These are phyloP conservation scores for Eucalyptus cloeziana DNA, from an alignment of 345 rosid species.

Conservation along the genomic window DNA sequence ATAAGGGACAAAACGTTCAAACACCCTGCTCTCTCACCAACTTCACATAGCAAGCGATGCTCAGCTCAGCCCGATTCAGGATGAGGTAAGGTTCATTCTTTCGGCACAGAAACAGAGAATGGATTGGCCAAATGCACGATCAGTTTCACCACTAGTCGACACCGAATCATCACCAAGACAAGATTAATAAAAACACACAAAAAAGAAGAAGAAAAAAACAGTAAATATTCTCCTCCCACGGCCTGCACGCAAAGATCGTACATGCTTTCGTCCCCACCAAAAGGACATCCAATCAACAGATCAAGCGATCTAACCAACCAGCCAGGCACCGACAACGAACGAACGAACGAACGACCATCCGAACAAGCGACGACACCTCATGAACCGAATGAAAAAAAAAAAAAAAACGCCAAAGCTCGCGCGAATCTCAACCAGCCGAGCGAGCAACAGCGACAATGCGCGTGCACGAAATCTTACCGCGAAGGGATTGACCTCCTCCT, in stretches of 20 bases:
- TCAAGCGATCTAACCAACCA: not conserved
- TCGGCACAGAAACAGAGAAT: not conserved
- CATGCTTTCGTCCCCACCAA: not conserved
- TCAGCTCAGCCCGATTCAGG: not conserved
- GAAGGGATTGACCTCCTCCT: constrained; percentile 84
- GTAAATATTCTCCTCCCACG: not conserved
- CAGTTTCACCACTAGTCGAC: not conserved
- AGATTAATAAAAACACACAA: not conserved
- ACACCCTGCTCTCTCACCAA: not conserved
- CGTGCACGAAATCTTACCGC: constrained; percentile 35
- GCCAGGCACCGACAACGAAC: not conserved
- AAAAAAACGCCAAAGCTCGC: not conserved
- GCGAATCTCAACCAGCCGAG: not conserved
- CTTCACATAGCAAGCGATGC: not conserved
- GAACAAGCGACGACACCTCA: not conserved
- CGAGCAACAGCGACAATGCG: not conserved
- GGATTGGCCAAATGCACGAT: not conserved
- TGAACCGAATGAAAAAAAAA: not conserved
- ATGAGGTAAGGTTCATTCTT: not conserved
- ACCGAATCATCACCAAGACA: not conserved
- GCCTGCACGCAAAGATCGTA: not conserved
- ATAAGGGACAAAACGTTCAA: not conserved
- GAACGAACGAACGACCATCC: not conserved
- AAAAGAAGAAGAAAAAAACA: not conserved
- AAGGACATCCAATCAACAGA: not conserved